A percentile compares a stretch with the other conserved stretches of the same genome.
phyloP scores from a whole-genome alignment of 225 moss, liverwort and hornwort genomes.

The Straminergon stramineum region DNA sequence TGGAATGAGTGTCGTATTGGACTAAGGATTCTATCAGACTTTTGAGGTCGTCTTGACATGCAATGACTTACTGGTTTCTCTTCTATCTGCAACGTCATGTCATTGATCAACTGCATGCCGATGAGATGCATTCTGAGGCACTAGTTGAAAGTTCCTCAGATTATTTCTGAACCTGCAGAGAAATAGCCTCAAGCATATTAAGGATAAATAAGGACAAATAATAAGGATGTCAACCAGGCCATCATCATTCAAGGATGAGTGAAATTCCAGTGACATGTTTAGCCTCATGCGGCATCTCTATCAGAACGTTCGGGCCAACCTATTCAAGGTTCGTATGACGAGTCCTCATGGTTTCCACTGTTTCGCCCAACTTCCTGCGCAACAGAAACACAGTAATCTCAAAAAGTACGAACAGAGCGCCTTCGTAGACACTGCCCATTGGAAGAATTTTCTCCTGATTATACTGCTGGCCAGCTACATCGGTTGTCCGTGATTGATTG shows the following conservation, averaged over 20 bases:
- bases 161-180: not conserved
- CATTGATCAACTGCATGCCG: not conserved
- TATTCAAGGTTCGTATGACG: conserved; percentile 88
- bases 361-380: conserved; percentile 50
- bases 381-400: conserved; percentile 63
- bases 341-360: conserved; percentile 49
- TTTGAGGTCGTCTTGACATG: not conserved
- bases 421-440: conserved; percentile 95
- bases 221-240: not conserved
- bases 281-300: not conserved
- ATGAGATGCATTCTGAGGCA: not conserved
- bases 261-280: not conserved
- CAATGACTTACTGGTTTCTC: not conserved
- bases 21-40: not conserved
- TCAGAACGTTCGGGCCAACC: not conserved
- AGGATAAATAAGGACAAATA: not conserved
- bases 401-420: conserved; percentile 73
- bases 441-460: conserved; percentile 69
- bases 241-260: not conserved
- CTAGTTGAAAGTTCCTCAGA: not conserved
- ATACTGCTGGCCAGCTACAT: conserved; percentile 9
- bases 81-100: not conserved
- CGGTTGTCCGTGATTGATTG: not conserved
- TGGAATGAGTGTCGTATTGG: not conserved
- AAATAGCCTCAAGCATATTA: not conserved